Evolutionary conservation across 1,284 basidiomycete species (phyloP).

Genomic region (Calocybe gambosa): DNA sequence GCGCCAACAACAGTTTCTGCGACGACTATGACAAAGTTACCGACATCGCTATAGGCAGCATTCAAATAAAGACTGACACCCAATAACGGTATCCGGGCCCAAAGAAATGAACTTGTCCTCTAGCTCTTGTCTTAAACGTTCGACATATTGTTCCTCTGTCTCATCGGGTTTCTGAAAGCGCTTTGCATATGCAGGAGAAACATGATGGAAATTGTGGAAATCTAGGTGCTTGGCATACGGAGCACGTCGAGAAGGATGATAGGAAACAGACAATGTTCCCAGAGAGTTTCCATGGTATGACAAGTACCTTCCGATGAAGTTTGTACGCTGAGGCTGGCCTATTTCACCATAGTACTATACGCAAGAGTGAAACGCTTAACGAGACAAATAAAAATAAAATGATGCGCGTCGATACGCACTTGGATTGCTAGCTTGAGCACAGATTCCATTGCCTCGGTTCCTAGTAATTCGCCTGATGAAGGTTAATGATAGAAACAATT

Average conservation of each 20-base stretch:
- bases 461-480: constrained; percentile 30
- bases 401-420: constrained; percentile 27
- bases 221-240: constrained; percentile 65
- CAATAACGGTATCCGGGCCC: constrained; percentile 75
- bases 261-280: constrained; percentile 58
- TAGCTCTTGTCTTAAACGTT: constrained; percentile 68
- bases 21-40: constrained; percentile 44
- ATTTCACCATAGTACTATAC: constrained; percentile 63
- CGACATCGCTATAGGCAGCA: background rate
- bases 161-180: constrained; percentile 67
- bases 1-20: constrained; percentile 83
- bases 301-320: constrained; percentile 75
- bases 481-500: constrained; percentile 1
- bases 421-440: constrained; percentile 76
- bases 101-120: constrained; percentile 79
- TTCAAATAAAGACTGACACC: constrained; percentile 42
- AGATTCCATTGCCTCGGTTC: constrained; percentile 81
- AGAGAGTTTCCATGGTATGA: constrained; percentile 86
- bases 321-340: constrained; percentile 59
- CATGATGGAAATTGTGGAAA: constrained; percentile 64
- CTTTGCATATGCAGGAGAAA: constrained; percentile 80
- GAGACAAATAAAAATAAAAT: background rate
- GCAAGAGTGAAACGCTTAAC: constrained; percentile 5
- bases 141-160: constrained; percentile 72
- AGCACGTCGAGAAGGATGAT: constrained; percentile 58